phyloP scores from a whole-genome alignment of 2,329 filamentous ascomycete species.

The Claviceps quebecensis region DNA sequence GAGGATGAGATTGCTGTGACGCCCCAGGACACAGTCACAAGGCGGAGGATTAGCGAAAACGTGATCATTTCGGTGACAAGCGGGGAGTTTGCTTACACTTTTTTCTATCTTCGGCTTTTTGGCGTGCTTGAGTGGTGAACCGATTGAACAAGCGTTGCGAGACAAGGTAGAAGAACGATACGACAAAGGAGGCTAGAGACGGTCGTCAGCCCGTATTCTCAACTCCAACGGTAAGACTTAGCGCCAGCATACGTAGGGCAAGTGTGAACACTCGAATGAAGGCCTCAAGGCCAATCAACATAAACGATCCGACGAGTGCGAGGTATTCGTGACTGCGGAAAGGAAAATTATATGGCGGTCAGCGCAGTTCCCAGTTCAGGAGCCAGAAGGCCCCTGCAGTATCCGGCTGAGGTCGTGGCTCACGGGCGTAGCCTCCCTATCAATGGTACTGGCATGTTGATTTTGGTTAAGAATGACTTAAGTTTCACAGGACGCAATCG shows the following conservation, averaged over 20 bases:
- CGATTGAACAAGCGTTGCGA: constrained; percentile 74
- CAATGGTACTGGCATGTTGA: constrained; percentile 37
- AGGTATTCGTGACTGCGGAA: constrained; percentile 63
- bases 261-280: constrained; percentile 76
- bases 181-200: constrained; percentile 57
- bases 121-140: constrained; percentile 56
- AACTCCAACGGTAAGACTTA: constrained; percentile 6
- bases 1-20: constrained; percentile 50
- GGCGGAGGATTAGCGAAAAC: constrained; percentile 35
- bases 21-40: constrained; percentile 8
- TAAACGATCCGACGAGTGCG: constrained; percentile 69
- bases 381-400: background rate
- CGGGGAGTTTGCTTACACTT: constrained; percentile 34
- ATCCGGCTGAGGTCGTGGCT: constrained; percentile 13
- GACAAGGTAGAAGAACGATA: constrained; percentile 67
- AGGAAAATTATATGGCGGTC: background rate
- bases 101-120: constrained; percentile 52
- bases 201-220: constrained; percentile 11
- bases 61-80: constrained; percentile 5
- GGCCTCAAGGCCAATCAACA: constrained; percentile 70
- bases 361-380: background rate
- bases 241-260: constrained; percentile 54
- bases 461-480: constrained; percentile 1
- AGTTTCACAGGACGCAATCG: background rate
- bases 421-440: constrained; percentile 38